A percentile compares a stretch with the other conserved stretches of the same genome.
Conservation (phyloP, 345 rosid species). For the Ceriops tagal region DNA sequence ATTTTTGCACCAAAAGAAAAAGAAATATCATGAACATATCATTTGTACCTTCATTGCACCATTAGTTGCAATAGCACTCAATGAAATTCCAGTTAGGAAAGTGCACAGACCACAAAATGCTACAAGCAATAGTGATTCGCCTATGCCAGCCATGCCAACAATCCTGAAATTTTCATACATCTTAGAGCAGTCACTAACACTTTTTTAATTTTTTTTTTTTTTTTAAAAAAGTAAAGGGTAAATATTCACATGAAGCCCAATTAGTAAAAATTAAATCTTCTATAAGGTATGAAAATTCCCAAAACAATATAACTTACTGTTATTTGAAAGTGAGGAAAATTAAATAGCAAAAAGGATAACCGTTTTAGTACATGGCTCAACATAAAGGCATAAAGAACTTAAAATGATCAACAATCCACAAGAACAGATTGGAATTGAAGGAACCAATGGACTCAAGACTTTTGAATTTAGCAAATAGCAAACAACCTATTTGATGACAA, state of each 20-base stretch:
- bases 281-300: too few species aligned
- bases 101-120: constrained; percentile 90
- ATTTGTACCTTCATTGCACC: constrained; percentile 95
- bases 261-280: neutral
- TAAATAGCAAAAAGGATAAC: too few species aligned
- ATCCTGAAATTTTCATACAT: constrained; percentile 51
- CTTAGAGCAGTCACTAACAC: neutral
- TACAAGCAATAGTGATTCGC: constrained; percentile 73
- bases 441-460: too few species aligned
- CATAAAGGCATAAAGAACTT: too few species aligned
- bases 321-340: too few species aligned
- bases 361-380: too few species aligned
- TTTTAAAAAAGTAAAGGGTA: neutral
- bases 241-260: neutral
- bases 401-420: too few species aligned
- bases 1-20: neutral
- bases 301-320: too few species aligned
- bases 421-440: too few species aligned
- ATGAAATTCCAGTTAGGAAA: constrained; percentile 82
- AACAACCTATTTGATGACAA: too few species aligned
- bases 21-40: neutral
- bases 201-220: too few species aligned
- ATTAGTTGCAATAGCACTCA: constrained; percentile 99
- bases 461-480: too few species aligned
- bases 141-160: constrained; percentile 98